These are phyloP conservation scores for Epichloe gansuensis DNA, from an alignment of 2,329 filamentous ascomycete species.

Conservation along the genomic window DNA sequence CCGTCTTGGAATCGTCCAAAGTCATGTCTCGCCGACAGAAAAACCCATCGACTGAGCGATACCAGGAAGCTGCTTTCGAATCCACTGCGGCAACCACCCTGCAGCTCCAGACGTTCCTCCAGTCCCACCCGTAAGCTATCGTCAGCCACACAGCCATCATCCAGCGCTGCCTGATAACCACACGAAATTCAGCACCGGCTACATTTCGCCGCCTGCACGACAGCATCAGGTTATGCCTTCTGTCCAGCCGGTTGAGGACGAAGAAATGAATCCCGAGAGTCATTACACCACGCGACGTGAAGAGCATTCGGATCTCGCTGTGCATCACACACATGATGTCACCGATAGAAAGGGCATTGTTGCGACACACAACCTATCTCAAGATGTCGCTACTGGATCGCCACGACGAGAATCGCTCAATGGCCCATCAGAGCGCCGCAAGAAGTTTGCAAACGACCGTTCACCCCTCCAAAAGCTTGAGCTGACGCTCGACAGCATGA, in stretches of 20 bases:
- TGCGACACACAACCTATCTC: conserved; percentile 6
- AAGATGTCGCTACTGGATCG: conserved; percentile 14
- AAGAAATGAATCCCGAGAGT: conserved; percentile 16
- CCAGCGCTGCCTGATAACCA: conserved; percentile 14
- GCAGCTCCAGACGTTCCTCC: conserved; percentile 49
- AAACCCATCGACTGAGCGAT: conserved; percentile 20
- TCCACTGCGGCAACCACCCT: conserved; percentile 25
- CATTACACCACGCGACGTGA: conserved; percentile 13
- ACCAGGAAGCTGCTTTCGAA: conserved; percentile 19
- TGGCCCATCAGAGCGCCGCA: conserved; percentile 32
- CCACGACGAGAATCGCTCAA: conserved; percentile 26
- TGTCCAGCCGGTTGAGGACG: conserved; percentile 1
- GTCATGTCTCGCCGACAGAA: conserved; percentile 5
- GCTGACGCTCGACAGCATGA: conserved; percentile 80
- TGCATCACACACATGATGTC: conserved; percentile 12
- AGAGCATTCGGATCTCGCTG: not conserved
- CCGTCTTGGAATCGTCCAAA: conserved; percentile 20
- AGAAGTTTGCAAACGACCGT: conserved; percentile 63
- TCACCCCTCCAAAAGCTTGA: conserved; percentile 92
- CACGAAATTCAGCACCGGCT: conserved; percentile 7
- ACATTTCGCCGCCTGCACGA: conserved; percentile 3
- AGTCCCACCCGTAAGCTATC: conserved; percentile 46
- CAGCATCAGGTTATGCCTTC: not conserved
- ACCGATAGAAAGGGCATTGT: conserved; percentile 12
- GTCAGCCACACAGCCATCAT: conserved; percentile 29